Conservation (phyloP, 176 grass and related monocot genomes). For the Cenchrus purpureus region DNA sequence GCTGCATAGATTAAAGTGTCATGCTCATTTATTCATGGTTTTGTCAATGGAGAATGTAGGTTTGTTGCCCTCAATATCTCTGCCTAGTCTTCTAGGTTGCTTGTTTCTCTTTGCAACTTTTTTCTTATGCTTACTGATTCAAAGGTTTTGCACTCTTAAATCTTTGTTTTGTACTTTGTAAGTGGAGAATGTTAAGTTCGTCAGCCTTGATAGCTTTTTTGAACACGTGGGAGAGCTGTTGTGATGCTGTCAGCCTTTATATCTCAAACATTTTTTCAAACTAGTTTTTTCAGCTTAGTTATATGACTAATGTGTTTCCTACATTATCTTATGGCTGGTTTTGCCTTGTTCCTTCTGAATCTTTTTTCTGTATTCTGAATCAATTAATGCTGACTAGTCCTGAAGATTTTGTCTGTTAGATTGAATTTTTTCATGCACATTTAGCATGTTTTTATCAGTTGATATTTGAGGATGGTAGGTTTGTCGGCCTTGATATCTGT, state of each 20-base stretch:
- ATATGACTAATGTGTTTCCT: too few relatives aligned
- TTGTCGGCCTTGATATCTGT: neutral
- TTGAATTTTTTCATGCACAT: too few relatives aligned
- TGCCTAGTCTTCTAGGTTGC: neutral
- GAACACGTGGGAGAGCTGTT: too few relatives aligned
- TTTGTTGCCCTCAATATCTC: neutral
- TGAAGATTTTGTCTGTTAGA: too few relatives aligned
- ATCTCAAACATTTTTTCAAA: neutral
- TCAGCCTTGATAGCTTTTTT: neutral
- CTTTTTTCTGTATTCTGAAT: too few relatives aligned
- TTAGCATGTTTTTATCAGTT: too few relatives aligned
- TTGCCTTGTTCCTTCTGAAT: too few relatives aligned
- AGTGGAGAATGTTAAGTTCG: neutral
- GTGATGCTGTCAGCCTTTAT: too few relatives aligned
- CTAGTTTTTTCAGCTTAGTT: too few relatives aligned
- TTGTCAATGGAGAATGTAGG: neutral
- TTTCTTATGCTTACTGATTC: neutral
- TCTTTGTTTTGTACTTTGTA: neutral
- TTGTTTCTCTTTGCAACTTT: neutral
- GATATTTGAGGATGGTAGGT: neutral
- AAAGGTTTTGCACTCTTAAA: neutral
- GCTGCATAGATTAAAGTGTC: neutral
- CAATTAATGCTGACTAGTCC: too few relatives aligned
- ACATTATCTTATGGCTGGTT: too few relatives aligned
- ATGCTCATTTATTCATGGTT: conserved; percentile 6